phyloP scores from a whole-genome alignment of 73 alveolate genomes.

The Durusdinium trenchii region DNA sequence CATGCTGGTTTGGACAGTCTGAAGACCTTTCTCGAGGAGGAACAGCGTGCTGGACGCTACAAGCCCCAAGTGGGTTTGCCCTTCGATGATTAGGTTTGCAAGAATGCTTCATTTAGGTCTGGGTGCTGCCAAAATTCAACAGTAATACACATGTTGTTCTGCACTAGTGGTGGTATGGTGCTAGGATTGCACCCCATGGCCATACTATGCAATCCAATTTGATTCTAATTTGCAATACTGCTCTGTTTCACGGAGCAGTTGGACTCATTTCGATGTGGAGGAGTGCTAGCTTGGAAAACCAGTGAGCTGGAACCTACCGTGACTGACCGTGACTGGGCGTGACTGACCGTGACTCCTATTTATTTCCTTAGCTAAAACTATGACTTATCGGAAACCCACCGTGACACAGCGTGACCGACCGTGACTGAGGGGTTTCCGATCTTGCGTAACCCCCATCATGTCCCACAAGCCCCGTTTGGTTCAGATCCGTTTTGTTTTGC shows the following conservation, averaged over 20 bases:
- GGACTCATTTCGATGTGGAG: too few species aligned
- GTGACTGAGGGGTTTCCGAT: not conserved
- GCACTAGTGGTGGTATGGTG: too few species aligned
- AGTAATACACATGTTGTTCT: too few species aligned
- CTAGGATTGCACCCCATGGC: too few species aligned
- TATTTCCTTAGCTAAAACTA: not conserved
- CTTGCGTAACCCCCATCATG: not conserved
- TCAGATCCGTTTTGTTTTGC: not conserved
- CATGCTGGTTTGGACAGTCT: conserved; percentile 19
- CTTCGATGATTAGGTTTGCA: not conserved
- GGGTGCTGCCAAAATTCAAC: too few species aligned
- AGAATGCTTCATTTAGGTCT: too few species aligned
- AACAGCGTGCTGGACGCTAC: not conserved
- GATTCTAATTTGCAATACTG: too few species aligned
- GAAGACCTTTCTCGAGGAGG: not conserved
- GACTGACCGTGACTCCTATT: not conserved
- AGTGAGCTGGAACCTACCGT: not conserved
- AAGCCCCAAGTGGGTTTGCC: conserved; percentile 14
- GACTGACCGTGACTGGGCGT: conserved; percentile 14
- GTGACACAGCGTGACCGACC: conserved; percentile 40
- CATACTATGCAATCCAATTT: too few species aligned
- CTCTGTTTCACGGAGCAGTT: too few species aligned
- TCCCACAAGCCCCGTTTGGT: not conserved
- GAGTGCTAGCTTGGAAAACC: not conserved
- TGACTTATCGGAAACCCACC: not conserved